Evolutionary conservation across 805 yeast genomes (phyloP), one percentile per base, ranked within the genome.

Genomic region (Monosporozyma servazzii): DNA sequence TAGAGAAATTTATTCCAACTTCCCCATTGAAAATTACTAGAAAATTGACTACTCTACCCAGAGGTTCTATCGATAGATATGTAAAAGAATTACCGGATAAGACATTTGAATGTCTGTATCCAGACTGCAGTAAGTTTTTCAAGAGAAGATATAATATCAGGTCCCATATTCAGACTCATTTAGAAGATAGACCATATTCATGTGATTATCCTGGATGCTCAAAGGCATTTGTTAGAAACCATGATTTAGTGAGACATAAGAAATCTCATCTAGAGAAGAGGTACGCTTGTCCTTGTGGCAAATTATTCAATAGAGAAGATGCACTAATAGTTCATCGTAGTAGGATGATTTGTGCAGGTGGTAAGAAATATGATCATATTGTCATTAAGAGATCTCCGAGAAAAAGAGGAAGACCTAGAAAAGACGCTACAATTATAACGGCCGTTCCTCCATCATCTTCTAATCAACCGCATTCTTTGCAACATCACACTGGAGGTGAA

Each of bases 151-250:
- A 95, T 68, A 93, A 93, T 62, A 88, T 88, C 11, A 74, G 98
- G 55, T 88, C 96, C 0, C 99, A 93, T 67, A 90, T 93, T 51
- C 99, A 93, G 66, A 93, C 99, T 0, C 99, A 93, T 73, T 70
- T 93, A 48, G 83, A 91, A 65, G 99, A 95, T 66, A 74, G 97
- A 56, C 99, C 99, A 1, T 91, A 88, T 68, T 72, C 76, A 0
- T 93, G 99, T 70, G 75, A 73, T 40, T 58, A 55, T 44, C 72
- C 73, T 3, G 74, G 75, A 43, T 93, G 99, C 68, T 77, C 79
- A 3, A 87, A 90, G 58, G 79, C 87, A 39, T 93, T 93, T 71
- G 99, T 93, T 23, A 77, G 99, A 55, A 96, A 91, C 56, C 99
- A 93, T 64, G 99, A 93, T 69, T 74, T 93, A 59, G 79, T 88